Evolutionary conservation across 768 basidiomycete species (phyloP).

Genomic region (Rhizopogon salebrosus): DNA sequence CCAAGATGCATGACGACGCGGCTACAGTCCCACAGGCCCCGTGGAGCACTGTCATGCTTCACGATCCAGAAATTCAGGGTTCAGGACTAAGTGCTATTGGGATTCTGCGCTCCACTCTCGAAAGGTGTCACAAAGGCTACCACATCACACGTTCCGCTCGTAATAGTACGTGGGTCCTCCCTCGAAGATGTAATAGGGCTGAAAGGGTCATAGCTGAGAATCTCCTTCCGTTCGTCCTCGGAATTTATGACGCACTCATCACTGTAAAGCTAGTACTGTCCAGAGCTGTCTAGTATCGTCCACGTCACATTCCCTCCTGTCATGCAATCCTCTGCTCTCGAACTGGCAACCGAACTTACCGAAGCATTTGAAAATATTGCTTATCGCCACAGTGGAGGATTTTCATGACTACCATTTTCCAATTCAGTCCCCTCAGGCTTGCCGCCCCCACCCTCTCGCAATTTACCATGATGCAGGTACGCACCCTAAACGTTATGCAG

Average conservation of each 20-base stretch:
- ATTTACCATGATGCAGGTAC: too few relatives aligned
- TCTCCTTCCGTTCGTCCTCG: not conserved
- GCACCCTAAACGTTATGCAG: not conserved
- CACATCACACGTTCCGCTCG: not conserved
- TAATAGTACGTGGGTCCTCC: not conserved
- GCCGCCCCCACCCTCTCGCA: not conserved
- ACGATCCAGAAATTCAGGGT: too few relatives aligned
- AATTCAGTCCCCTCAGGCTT: not conserved
- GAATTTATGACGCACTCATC: too few relatives aligned
- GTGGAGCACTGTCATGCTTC: too few relatives aligned
- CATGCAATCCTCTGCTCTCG: not conserved
- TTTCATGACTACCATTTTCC: not conserved
- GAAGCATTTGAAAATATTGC: not conserved
- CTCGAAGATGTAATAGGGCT: not conserved
- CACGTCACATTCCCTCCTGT: not conserved
- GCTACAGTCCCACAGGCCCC: too few relatives aligned
- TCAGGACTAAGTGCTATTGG: not conserved
- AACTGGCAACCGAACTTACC: not conserved
- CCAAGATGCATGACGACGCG: too few relatives aligned
- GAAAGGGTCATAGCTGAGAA: not conserved
- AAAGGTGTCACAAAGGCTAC: not conserved
- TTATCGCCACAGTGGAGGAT: not conserved
- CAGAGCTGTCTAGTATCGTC: not conserved
- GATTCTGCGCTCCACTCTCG: not conserved
- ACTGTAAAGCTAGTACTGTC: not conserved